Evolutionary conservation across 768 basidiomycete species (phyloP), one percentile per base, ranked within the genome.

Genomic region (Ephemerocybe angulata): DNA sequence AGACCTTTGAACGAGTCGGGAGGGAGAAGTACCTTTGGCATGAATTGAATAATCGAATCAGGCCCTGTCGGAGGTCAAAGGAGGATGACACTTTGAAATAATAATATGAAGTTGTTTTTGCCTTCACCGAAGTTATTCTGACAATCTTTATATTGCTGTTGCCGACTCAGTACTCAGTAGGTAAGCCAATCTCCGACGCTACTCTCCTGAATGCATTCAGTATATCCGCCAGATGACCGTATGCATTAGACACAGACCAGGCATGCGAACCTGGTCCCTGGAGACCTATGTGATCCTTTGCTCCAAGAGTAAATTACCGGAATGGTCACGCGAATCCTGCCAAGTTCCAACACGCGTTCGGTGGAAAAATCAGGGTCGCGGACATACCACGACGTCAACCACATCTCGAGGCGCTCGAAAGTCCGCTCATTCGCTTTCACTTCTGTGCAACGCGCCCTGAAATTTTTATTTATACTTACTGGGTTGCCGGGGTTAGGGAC

Each of bases 1-100:
- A 59, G 38, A 47, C 75, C 28, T 74, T 70, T 53, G 63, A 63
- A 51, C 55, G 55, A 51, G 64, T 63, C 30, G 75, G 72, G 51
- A 63, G 53, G 56, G 72, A 76, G 58, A 55, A 65, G 52, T 65
- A 66, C 21, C 55, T 62, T 41, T 75, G 73, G 70, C 57, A 50
- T 27, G 50, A 55, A 22, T 37, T 71, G 48, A 52, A 55, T 31
- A 58, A 47, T 35, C 65, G 68, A 33, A 43, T 37, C 2, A 30
- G 29, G 27, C 10, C 37, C 19, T 22, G 17, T 47, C 59, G 31
- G 53, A 51, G 38, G 50, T 56, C 48, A 58, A 30, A 41, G 35
- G 38, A 35, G 35, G 54, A 29, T 54, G 33, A 35, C 19, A 42
- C 25, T 46, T 46, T 25, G 43, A 27, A 46, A 46, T 46, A 46